phyloP scores from a whole-genome alignment of 495 filamentous ascomycete species.

The Xylaria telfairii region DNA sequence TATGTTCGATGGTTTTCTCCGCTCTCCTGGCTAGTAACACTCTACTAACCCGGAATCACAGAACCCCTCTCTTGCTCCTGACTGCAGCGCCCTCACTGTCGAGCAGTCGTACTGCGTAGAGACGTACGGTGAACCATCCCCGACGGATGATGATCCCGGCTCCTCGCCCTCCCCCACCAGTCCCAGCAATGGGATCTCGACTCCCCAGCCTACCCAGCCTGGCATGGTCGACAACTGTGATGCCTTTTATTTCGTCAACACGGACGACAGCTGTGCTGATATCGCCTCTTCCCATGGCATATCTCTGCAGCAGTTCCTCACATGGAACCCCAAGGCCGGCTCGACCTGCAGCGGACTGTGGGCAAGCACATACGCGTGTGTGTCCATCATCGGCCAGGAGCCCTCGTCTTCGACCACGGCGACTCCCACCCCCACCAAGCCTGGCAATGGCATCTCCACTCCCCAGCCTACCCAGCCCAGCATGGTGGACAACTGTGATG shows the following conservation, averaged over 20 bases:
- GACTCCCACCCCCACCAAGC: constrained; percentile 19
- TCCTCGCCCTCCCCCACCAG: constrained; percentile 8
- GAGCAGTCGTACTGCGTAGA: constrained; percentile 19
- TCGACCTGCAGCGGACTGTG: constrained; percentile 5
- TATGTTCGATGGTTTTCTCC: neutral
- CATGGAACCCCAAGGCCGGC: neutral
- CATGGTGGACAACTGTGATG: constrained; percentile 46
- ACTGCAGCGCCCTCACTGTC: neutral
- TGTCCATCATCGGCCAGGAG: constrained; percentile 18
- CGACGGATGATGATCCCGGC: neutral
- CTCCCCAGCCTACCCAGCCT: constrained; percentile 36
- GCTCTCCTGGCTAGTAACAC: too few relatives aligned
- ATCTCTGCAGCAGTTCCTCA: neutral
- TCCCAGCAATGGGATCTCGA: constrained; percentile 24
- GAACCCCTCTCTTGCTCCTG: neutral
- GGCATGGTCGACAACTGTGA: constrained; percentile 32
- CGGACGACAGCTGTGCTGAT: neutral
- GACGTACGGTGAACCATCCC: constrained; percentile 14
- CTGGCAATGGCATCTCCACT: constrained; percentile 26
- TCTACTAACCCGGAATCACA: neutral
- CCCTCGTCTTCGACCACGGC: neutral
- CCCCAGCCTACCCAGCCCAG: constrained; percentile 45
- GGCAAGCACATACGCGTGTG: constrained; percentile 20
- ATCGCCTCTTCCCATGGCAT: neutral
- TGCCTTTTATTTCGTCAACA: constrained; percentile 28